A percentile compares a stretch with the other conserved stretches of the same genome.
Conservation (phyloP, 352 stramenopile genomes). For the Pythium rhizo-oryzae region DNA sequence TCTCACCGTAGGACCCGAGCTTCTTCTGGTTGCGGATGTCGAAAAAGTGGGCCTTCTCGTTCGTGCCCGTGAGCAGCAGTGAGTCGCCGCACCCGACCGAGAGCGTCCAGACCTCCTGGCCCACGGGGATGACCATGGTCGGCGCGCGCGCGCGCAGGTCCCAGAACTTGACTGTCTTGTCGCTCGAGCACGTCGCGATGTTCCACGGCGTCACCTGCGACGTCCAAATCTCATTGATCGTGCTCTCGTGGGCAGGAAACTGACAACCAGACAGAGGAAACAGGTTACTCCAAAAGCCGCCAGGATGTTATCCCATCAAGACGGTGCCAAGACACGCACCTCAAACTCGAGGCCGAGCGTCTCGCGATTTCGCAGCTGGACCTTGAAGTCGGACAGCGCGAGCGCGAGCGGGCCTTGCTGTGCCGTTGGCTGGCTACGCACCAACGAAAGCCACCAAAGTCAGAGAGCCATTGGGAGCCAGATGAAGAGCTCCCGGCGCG, state of each 20-base stretch:
- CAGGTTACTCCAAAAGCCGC: not conserved
- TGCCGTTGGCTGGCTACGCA: slow-evolving; percentile 58
- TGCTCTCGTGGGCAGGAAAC: slow-evolving; percentile 77
- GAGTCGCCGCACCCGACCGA: slow-evolving; percentile 77
- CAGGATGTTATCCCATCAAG: not conserved
- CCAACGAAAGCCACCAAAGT: not conserved
- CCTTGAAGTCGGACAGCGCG: slow-evolving; percentile 63
- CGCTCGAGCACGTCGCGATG: slow-evolving; percentile 83
- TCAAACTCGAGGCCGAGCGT: slow-evolving; percentile 65
- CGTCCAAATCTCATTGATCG: slow-evolving; percentile 84
- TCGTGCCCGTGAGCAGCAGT: slow-evolving; percentile 69
- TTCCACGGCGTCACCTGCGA: slow-evolving; percentile 63
- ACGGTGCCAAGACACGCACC: slow-evolving; percentile 20
- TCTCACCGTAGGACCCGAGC: slow-evolving; percentile 86
- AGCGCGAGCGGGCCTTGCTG: slow-evolving; percentile 59
- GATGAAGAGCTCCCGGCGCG: not conserved
- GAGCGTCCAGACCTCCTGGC: slow-evolving; percentile 80
- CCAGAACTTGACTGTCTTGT: slow-evolving; percentile 88
- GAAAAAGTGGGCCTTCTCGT: slow-evolving; percentile 83
- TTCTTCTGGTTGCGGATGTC: slow-evolving; percentile 68
- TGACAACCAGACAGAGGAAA: slow-evolving; percentile 16
- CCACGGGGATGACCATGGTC: slow-evolving; percentile 63
- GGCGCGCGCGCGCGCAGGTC: slow-evolving; percentile 63
- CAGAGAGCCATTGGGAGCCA: not conserved
- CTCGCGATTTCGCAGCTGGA: slow-evolving; percentile 75